Percentiles rank a stretch among this genome's conserved stretches.
These are phyloP conservation scores for Calocera cornea DNA, from an alignment of 768 basidiomycete genomes.

Conservation along the genomic window DNA sequence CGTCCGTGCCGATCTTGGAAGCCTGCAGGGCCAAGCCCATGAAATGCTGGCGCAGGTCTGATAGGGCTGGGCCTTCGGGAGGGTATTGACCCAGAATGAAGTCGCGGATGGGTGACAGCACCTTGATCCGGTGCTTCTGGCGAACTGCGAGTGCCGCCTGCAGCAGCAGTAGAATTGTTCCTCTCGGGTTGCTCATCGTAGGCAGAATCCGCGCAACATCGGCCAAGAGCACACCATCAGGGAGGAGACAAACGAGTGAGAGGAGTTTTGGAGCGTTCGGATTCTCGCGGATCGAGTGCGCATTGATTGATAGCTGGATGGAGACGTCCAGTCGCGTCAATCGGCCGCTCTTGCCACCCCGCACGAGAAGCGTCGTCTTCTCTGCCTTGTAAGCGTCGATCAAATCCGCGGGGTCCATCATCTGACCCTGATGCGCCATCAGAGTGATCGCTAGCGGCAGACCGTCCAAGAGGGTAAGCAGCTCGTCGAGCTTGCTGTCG, in stretches of 20 bases:
- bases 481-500: constrained; percentile 3
- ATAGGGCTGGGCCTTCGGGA: neutral
- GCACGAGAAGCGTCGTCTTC: constrained; percentile 3
- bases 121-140: neutral
- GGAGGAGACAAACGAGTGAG: constrained; percentile 19
- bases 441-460: neutral
- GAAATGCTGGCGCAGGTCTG: neutral
- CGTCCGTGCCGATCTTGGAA: neutral
- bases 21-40: neutral
- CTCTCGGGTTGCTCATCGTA: neutral
- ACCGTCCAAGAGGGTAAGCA: neutral
- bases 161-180: neutral
- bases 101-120: neutral
- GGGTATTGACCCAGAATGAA: neutral
- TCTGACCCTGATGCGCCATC: neutral
- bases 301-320: constrained; percentile 18
- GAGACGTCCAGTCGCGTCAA: constrained; percentile 16
- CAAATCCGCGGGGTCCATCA: neutral
- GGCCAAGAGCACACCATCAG: constrained; percentile 15
- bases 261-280: constrained; percentile 18
- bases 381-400: neutral
- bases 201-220: neutral
- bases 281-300: constrained; percentile 13
- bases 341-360: neutral
- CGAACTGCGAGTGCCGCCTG: neutral